Percentiles rank a stretch among this genome's conserved stretches.
phyloP scores from a whole-genome alignment of 768 basidiomycete genomes.

The Boletus huronensis region DNA sequence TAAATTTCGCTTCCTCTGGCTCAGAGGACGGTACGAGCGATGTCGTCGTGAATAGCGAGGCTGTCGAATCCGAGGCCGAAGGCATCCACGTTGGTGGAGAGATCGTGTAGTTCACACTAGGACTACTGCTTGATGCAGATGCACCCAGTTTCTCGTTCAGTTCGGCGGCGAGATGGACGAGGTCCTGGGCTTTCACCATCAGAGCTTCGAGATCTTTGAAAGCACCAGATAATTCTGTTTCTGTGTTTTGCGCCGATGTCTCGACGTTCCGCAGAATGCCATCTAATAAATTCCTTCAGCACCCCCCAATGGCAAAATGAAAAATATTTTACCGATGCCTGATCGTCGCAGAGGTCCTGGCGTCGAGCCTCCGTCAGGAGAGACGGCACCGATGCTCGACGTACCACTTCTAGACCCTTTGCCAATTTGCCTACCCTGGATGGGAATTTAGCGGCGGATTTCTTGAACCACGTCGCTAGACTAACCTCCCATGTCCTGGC shows the following conservation, averaged over 20 bases:
- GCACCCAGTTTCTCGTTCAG: slow-evolving; percentile 79
- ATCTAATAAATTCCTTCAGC: slow-evolving; percentile 43
- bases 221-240: slow-evolving; percentile 68
- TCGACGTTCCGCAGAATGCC: slow-evolving; percentile 80
- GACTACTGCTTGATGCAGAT: slow-evolving; percentile 31
- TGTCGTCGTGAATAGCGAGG: slow-evolving; percentile 24
- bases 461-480: not conserved
- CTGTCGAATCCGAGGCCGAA: slow-evolving; percentile 18
- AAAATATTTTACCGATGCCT: slow-evolving; percentile 27
- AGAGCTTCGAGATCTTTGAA: slow-evolving; percentile 86
- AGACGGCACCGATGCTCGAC: slow-evolving; percentile 18
- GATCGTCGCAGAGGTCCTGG: slow-evolving; percentile 20
- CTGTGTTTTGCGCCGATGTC: slow-evolving; percentile 56
- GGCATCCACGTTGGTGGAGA: slow-evolving; percentile 17
- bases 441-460: not conserved
- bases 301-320: not conserved
- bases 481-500: slow-evolving; percentile 74
- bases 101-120: not conserved
- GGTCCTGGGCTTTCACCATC: slow-evolving; percentile 88
- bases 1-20: slow-evolving; percentile 82
- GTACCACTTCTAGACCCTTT: slow-evolving; percentile 17
- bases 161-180: slow-evolving; percentile 86
- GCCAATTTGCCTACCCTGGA: slow-evolving; percentile 32
- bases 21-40: slow-evolving; percentile 45
- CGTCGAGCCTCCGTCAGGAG: slow-evolving; percentile 17